Evolutionary conservation across 257 asterid genomes (phyloP).

Genomic region (Coffea canephora): DNA sequence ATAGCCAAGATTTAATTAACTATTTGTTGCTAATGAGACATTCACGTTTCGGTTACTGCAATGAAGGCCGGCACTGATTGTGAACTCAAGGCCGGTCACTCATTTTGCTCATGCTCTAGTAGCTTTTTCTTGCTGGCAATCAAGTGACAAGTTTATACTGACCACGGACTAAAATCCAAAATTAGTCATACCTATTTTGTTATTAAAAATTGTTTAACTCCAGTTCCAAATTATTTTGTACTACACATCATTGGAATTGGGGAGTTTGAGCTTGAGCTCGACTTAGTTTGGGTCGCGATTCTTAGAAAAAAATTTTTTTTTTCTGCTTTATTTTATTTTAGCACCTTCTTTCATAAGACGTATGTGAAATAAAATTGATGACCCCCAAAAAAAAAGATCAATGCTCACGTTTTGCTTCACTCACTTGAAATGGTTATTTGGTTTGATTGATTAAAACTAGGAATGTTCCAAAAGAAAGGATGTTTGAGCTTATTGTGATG

Average conservation of each 20-base stretch:
- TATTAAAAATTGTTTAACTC: neutral
- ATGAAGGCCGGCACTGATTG: conserved; percentile 32
- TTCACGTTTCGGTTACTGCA: conserved; percentile 34
- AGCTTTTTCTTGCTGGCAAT: conserved; percentile 20
- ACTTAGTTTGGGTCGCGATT: neutral
- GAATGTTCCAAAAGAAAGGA: conserved; percentile 5
- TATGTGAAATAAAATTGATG: too few relatives aligned
- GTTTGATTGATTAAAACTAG: neutral
- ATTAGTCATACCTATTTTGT: neutral
- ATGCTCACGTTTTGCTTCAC: too few relatives aligned
- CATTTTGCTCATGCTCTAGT: neutral
- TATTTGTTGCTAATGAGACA: conserved; percentile 24
- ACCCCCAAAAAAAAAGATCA: neutral
- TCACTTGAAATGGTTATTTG: too few relatives aligned
- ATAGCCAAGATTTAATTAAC: conserved; percentile 3
- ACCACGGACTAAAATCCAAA: conserved; percentile 12
- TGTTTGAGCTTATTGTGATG: neutral
- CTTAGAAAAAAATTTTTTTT: too few relatives aligned
- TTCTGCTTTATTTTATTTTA: too few relatives aligned
- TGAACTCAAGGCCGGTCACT: conserved; percentile 10
- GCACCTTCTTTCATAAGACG: too few relatives aligned
- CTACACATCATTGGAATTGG: neutral
- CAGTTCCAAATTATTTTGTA: conserved; percentile 6
- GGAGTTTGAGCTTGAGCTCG: neutral
- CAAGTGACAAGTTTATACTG: conserved; percentile 4